Percentiles rank a stretch among this genome's conserved stretches.
These are phyloP conservation scores for Calophaca sinica DNA, from an alignment of 306 rosid species.

Conservation along the genomic window DNA sequence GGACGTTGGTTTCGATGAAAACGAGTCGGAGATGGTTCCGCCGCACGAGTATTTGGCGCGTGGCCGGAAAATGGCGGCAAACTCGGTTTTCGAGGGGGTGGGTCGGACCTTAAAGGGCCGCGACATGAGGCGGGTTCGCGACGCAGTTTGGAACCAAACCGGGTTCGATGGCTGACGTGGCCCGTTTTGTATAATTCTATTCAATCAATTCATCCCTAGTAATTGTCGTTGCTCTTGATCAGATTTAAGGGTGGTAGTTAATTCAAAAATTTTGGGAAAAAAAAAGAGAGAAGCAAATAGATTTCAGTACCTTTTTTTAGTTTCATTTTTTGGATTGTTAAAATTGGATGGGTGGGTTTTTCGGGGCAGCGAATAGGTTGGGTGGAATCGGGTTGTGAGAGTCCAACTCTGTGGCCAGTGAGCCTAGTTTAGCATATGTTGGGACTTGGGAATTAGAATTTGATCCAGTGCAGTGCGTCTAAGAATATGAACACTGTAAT, in stretches of 20 bases:
- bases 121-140: slow-evolving; percentile 90
- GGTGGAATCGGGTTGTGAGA: slow-evolving; percentile 41
- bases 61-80: slow-evolving; percentile 66
- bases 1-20: slow-evolving; percentile 53
- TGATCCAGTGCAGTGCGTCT: background rate
- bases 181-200: background rate
- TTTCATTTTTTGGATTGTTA: background rate
- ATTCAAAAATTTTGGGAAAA: background rate
- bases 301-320: background rate
- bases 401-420: slow-evolving; percentile 45
- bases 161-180: slow-evolving; percentile 76
- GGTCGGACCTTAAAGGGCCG: slow-evolving; percentile 96
- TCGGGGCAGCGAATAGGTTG: slow-evolving; percentile 45
- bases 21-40: slow-evolving; percentile 77
- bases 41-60: slow-evolving; percentile 98
- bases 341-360: slow-evolving; percentile 36
- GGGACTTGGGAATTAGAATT: no score
- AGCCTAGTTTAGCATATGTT: slow-evolving; percentile 45
- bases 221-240: background rate
- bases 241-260: slow-evolving; percentile 5
- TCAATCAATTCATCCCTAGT: background rate
- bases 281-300: background rate
- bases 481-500: background rate
- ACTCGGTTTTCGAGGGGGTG: slow-evolving; percentile 94
- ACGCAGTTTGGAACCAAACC: slow-evolving; percentile 96